Base-by-base conservation (phyloP, 495 filamentous ascomycete genomes). In the Aspergillus asperescens region DNA sequence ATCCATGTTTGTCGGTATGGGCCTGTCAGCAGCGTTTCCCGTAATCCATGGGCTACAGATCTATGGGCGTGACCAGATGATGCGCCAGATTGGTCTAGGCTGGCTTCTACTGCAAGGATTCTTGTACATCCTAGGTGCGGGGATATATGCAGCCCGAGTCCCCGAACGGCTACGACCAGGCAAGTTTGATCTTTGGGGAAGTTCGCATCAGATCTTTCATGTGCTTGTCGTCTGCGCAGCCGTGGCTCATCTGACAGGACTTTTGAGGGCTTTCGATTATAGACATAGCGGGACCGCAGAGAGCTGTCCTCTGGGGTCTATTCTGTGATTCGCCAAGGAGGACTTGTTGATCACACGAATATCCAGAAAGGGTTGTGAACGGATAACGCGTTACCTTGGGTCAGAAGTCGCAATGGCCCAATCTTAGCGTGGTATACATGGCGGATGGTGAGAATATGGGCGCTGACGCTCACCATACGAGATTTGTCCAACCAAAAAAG, bases 1-100 rank as follows among this genome's bases (percentile, higher is more conserved):
- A 8, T 72, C 77, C 48, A 95, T 97, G 89, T 98, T 96, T 66
- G 84, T 95, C 34, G 80, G 79, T 22, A 86, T 97, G 72, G 93
- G 93, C 8, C 71, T 90, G 37, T 95, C 88, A 9, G 90, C 87
- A 6, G 72, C 91, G 16, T 75, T 96, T 46, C 93, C 93, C 0
- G 81, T 89, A 16, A 37, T 89, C 40, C 89, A 95, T 62, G 89
- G 86, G 12, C 40, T 93, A 28, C 48, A 56, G 16, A 61, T 86
- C 10, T 88, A 86, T 60, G 85, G 85, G 8, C 43, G 72, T 12
- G 61, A 63, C 13, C 70, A 74, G 48, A 75, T 88, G 62, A 74
- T 83, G 24, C 69, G 81, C 23, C 80, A 83, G 50, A 95, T 97
- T 64, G 89, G 89, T 2, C 81, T 98, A 23, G 76, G 70, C 38